Percentiles rank a stretch among this genome's conserved stretches.
Evolutionary conservation across 352 stramenopile species (phyloP).

Genomic region (Halophytophthora batemanensis): DNA sequence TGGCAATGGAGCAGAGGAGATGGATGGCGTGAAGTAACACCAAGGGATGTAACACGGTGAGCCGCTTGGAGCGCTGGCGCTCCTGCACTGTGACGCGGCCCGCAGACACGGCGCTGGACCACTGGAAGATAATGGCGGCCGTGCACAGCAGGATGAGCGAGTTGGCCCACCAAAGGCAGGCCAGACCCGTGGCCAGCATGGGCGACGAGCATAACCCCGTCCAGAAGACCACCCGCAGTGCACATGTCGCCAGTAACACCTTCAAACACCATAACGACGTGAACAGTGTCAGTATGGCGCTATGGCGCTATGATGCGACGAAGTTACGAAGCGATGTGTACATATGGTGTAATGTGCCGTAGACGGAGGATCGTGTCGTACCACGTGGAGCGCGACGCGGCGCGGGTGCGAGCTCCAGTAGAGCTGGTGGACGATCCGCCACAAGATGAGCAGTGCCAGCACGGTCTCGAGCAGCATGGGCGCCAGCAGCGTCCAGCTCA

Average conservation of each 20-base stretch:
- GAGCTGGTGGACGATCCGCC: constrained; percentile 56
- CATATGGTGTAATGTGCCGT: too few species aligned
- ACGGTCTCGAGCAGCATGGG: constrained; percentile 45
- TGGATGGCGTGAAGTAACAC: constrained; percentile 58
- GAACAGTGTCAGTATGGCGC: not conserved
- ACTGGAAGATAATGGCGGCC: constrained; percentile 66
- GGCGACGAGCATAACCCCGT: constrained; percentile 26
- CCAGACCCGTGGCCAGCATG: constrained; percentile 31
- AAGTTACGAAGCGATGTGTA: too few species aligned
- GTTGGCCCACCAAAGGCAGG: constrained; percentile 57
- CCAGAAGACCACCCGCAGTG: constrained; percentile 44
- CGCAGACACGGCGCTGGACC: constrained; percentile 52
- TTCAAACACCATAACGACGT: constrained; percentile 11
- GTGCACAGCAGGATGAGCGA: constrained; percentile 66
- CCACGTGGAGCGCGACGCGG: constrained; percentile 55
- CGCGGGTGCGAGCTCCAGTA: constrained; percentile 59
- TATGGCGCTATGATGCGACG: too few species aligned
- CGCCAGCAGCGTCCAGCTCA: constrained; percentile 42
- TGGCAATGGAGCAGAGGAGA: constrained; percentile 32
- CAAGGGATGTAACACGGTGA: constrained; percentile 52
- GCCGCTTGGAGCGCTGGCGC: constrained; percentile 41
- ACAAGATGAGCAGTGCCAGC: constrained; percentile 40
- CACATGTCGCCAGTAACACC: constrained; percentile 42
- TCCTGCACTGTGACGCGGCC: constrained; percentile 48
- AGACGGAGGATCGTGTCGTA: too few species aligned